Evolutionary conservation across 257 asterid species (phyloP), one percentile per base, ranked within the genome.

Genomic region (Solanum medicagineum): DNA sequence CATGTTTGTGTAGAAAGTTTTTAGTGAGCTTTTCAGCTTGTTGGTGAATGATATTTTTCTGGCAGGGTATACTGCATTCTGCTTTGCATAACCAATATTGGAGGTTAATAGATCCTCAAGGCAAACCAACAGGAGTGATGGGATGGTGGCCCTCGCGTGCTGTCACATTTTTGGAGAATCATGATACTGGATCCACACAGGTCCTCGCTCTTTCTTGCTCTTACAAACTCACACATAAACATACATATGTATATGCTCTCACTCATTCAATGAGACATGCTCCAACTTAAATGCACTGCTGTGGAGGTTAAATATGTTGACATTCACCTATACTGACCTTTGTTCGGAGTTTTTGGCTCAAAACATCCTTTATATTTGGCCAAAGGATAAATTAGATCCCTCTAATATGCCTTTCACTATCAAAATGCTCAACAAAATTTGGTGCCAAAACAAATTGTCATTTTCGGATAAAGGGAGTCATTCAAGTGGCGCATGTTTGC

Each of bases 71-170:
- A 84, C 86, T 87, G 36, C 91, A 89, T 84, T 89, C 91, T 29
- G 91, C 91, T 80, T 75, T 89, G 84, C 91, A 87, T 77, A 89
- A 87, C 75, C 87, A 87, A 80, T 92, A 90, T 86, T 92, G 93
- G 94, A 87, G 93, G 75, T 74, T 92, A 77, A 87, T 88, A 51
- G 93, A 92, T 89, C 91, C 92, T 36, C 91, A 88, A 87, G 93
- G 94, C 63, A 92, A 90, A 90, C 94, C 94, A 81, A 88, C 94
- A 24, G 94, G 94, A 69, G 94, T 92, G 80, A 88, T 92, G 92
- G 94, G 93, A 81, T 92, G 94, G 94, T 92, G 94, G 94, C 91
- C 93, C 51, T 92, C 94, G 20, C 93, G 93, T 77, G 93, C 93
- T 88, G 93, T 92, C 81, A 90, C 94, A 13, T 92, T 92, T 89